Evolutionary conservation across 139 green algal species (phyloP).

Genomic region (Closterium sp.): DNA sequence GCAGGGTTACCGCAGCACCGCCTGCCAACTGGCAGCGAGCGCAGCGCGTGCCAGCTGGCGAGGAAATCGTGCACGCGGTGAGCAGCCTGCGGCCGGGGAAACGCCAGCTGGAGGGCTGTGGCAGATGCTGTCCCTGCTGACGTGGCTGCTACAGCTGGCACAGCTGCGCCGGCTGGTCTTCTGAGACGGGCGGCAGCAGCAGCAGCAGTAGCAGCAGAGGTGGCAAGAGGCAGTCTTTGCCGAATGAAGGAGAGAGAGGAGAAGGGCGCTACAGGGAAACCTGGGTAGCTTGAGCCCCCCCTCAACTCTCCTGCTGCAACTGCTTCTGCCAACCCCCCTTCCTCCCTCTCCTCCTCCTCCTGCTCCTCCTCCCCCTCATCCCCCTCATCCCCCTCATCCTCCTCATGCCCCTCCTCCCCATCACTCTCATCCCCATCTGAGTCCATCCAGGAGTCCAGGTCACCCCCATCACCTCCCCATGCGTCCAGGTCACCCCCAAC

Average conservation of each 20-base stretch:
- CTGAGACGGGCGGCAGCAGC: background rate
- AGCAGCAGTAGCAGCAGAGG: background rate
- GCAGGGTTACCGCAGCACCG: constrained; percentile 11
- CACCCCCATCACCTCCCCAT: too few relatives aligned
- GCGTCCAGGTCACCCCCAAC: too few relatives aligned
- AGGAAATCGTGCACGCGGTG: constrained; percentile 20
- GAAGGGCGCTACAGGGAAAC: background rate
- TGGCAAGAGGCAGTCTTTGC: background rate
- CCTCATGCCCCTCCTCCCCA: background rate
- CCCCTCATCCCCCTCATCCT: background rate
- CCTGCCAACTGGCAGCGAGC: constrained; percentile 9
- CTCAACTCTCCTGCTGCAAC: too few relatives aligned
- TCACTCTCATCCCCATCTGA: background rate
- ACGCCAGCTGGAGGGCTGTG: background rate
- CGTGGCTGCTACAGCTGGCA: background rate
- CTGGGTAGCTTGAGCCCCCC: background rate
- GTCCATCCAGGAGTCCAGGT: background rate
- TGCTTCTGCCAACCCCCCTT: too few relatives aligned
- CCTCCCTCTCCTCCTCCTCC: too few relatives aligned
- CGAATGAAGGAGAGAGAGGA: background rate
- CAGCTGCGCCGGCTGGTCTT: background rate
- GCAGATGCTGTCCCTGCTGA: background rate
- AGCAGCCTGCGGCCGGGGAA: background rate
- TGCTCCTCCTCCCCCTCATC: background rate
- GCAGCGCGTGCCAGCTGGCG: constrained; percentile 3